Conservation (phyloP, 2,329 filamentous ascomycete species). For the Zymoseptoria ardabiliae region DNA sequence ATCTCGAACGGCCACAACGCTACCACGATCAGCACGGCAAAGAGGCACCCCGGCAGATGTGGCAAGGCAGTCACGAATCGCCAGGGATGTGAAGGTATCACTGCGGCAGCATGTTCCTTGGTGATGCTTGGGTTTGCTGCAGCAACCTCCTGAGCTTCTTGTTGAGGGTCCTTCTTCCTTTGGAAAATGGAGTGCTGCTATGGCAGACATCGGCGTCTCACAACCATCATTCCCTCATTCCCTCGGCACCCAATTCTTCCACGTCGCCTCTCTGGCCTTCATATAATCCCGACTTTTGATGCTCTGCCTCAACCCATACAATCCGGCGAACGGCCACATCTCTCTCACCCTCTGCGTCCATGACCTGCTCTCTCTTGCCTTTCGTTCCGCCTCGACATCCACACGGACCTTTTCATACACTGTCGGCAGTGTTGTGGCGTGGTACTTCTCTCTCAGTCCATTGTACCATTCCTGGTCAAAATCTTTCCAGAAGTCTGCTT, state of each 20-base stretch:
- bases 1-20: no score
- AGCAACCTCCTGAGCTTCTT: no score
- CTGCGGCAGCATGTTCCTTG: no score
- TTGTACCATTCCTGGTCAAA: constrained; percentile 58
- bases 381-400: constrained; percentile 24
- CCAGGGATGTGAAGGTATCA: no score
- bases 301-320: constrained; percentile 16
- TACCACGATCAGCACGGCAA: no score
- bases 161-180: no score
- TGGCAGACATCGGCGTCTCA: no score
- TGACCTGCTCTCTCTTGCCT: constrained; percentile 43
- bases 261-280: constrained; percentile 14
- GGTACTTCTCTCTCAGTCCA: constrained; percentile 50
- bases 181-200: no score
- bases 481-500: constrained; percentile 60
- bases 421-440: constrained; percentile 51
- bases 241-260: constrained; percentile 20
- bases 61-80: no score
- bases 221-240: neutral
- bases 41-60: no score
- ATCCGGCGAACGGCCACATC: constrained; percentile 16
- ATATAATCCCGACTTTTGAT: constrained; percentile 20
- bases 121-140: no score
- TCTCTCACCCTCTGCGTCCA: constrained; percentile 36
- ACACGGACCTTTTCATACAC: constrained; percentile 63